These are phyloP conservation scores for Trametes cubensis DNA, from an alignment of 768 basidiomycete genomes.

Conservation along the genomic window DNA sequence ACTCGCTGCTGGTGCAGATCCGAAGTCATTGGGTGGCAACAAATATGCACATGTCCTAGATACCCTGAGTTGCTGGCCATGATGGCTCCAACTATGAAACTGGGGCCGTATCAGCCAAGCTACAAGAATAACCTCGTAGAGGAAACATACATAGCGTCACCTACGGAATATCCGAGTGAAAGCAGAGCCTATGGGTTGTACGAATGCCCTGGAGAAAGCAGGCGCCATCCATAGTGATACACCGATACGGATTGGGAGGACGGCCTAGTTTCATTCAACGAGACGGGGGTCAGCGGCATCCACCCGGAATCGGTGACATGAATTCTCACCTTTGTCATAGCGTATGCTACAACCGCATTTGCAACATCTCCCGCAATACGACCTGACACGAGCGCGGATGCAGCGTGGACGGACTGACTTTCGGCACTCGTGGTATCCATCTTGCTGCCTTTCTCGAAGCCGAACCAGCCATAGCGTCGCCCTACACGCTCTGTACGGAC, in stretches of 20 bases:
- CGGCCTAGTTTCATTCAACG: slow-evolving; percentile 47
- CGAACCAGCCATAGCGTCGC: slow-evolving; percentile 77
- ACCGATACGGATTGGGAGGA: slow-evolving; percentile 74
- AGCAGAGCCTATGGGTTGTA: slow-evolving; percentile 54
- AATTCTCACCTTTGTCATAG: slow-evolving; percentile 64
- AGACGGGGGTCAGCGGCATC: too few species aligned
- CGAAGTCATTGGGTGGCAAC: too few species aligned
- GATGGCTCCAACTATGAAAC: too few species aligned
- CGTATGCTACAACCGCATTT: slow-evolving; percentile 83
- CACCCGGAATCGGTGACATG: slow-evolving; percentile 12
- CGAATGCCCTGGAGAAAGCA: slow-evolving; percentile 63
- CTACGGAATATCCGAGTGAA: slow-evolving; percentile 14
- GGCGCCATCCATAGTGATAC: slow-evolving; percentile 74
- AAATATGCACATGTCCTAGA: too few species aligned
- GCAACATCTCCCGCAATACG: slow-evolving; percentile 74
- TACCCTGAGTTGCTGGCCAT: too few species aligned
- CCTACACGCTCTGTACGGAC: slow-evolving; percentile 72
- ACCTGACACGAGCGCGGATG: slow-evolving; percentile 14
- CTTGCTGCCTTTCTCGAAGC: slow-evolving; percentile 56
- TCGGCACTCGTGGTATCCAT: background rate
- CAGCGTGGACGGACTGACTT: slow-evolving; percentile 1
- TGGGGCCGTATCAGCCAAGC: too few species aligned
- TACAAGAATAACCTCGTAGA: too few species aligned
- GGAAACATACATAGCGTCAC: background rate
- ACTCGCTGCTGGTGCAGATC: too few species aligned